A percentile compares a stretch with the other conserved stretches of the same genome.
Conservation (phyloP, 257 asterid species). For the Craterostigma plantagineum region DNA sequence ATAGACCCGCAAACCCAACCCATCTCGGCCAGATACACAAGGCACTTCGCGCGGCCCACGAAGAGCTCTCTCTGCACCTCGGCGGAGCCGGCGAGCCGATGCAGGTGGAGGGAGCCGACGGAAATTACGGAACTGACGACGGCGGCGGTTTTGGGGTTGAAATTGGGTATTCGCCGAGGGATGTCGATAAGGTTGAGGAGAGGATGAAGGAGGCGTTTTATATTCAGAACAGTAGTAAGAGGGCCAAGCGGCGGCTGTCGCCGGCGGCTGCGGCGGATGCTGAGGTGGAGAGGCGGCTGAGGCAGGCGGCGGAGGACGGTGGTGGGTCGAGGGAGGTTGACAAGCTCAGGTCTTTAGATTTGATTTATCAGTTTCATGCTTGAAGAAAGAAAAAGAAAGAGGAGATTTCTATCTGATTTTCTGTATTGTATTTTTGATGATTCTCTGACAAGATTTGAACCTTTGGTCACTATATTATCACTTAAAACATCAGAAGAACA, state of each 20-base stretch:
- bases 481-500: too few species aligned
- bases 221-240: constrained; percentile 30
- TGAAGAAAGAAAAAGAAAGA: constrained; percentile 10
- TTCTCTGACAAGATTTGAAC: too few species aligned
- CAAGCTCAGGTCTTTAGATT: constrained; percentile 46
- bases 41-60: constrained; percentile 43
- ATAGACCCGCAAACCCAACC: constrained; percentile 22
- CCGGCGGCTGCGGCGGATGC: constrained; percentile 31
- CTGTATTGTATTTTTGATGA: too few species aligned
- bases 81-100: constrained; percentile 29
- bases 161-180: too few species aligned
- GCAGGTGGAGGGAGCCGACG: constrained; percentile 37
- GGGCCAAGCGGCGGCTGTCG: constrained; percentile 47
- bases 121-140: too few species aligned
- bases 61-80: constrained; percentile 38
- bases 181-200: constrained; percentile 41
- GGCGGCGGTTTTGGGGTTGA: constrained; percentile 9
- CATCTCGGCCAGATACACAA: constrained; percentile 38
- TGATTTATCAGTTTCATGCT: constrained; percentile 65
- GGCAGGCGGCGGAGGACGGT: constrained; percentile 26
- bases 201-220: constrained; percentile 34
- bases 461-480: too few species aligned
- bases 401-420: not conserved
- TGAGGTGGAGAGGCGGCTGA: constrained; percentile 13
- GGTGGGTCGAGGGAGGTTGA: constrained; percentile 8